A percentile compares a stretch with the other conserved stretches of the same genome.
Evolutionary conservation across 2,329 filamentous ascomycete genomes (phyloP).

Genomic region (Penicillium brasilianum): DNA sequence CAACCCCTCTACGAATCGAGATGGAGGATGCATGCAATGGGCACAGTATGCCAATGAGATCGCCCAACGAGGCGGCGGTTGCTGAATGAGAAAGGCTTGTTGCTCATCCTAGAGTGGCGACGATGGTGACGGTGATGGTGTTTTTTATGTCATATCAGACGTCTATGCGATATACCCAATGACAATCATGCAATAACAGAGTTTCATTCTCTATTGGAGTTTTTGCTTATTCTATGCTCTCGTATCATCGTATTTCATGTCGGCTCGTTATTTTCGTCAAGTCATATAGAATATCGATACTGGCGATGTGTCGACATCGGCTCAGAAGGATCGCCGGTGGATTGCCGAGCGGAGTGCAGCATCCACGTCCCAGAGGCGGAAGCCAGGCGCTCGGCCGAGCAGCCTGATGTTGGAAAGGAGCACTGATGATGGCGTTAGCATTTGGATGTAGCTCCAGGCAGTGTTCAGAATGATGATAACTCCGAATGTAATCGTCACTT

Average conservation of each 20-base stretch:
- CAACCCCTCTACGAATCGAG: background rate
- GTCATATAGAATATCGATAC: background rate
- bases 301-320: background rate
- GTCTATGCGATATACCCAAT: constrained; percentile 28
- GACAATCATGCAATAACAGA: constrained; percentile 18
- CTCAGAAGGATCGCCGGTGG: constrained; percentile 19
- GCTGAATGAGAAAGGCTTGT: background rate
- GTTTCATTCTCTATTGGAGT: constrained; percentile 12
- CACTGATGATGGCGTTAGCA: constrained; percentile 16
- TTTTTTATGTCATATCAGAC: constrained; percentile 13
- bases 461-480: background rate
- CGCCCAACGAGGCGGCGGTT: background rate
- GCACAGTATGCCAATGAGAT: background rate
- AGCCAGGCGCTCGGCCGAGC: constrained; percentile 43
- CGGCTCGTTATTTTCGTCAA: background rate
- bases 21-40: background rate
- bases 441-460: background rate
- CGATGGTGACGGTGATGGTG: background rate
- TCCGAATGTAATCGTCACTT: constrained; percentile 10
- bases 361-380: constrained; percentile 40
- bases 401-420: constrained; percentile 36
- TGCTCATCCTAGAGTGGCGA: background rate
- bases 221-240: background rate
- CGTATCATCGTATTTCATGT: background rate
- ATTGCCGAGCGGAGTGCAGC: constrained; percentile 33